phyloP scores from a whole-genome alignment of 2,329 filamentous ascomycete genomes.

The Trichoderma lentiforme region DNA sequence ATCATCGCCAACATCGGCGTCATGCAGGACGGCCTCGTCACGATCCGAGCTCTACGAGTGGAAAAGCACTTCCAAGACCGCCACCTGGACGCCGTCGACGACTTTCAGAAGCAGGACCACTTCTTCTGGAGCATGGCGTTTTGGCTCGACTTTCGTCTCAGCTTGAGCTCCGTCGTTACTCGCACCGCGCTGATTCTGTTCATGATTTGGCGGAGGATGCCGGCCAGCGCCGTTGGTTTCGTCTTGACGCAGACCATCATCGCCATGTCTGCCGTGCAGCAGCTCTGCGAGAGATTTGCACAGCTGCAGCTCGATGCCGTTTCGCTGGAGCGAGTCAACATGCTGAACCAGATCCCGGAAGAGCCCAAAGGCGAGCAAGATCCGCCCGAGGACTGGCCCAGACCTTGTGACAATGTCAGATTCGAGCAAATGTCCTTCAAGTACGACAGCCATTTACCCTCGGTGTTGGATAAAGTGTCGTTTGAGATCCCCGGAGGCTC shows the following conservation, averaged over 20 bases:
- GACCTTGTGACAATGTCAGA: conserved; percentile 64
- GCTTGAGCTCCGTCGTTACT: conserved; percentile 59
- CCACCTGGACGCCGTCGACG: conserved; percentile 77
- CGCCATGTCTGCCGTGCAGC: conserved; percentile 38
- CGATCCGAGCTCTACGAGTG: conserved; percentile 78
- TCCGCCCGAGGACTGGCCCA: conserved; percentile 76
- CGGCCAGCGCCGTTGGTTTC: conserved; percentile 78
- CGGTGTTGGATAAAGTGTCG: conserved; percentile 64
- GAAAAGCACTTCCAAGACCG: conserved; percentile 75
- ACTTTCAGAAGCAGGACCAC: conserved; percentile 92
- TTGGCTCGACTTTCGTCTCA: conserved; percentile 79
- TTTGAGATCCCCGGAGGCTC: conserved; percentile 67
- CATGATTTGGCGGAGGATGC: conserved; percentile 71
- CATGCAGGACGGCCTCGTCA: conserved; percentile 78
- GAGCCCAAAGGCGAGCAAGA: conserved; percentile 64
- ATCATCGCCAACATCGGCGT: conserved; percentile 92
- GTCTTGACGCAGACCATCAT: conserved; percentile 58
- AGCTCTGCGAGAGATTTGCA: conserved; percentile 75
- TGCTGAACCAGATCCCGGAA: conserved; percentile 74
- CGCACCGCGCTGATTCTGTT: conserved; percentile 71
- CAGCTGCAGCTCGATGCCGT: conserved; percentile 90
- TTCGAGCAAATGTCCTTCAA: conserved; percentile 76
- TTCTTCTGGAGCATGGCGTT: conserved; percentile 89
- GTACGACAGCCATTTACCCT: conserved; percentile 75
- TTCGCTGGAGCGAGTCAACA: conserved; percentile 80